Percentiles rank a stretch among this genome's conserved stretches.
Evolutionary conservation across 352 stramenopile species (phyloP).

Genomic region (Globisporangium takayamanum): DNA sequence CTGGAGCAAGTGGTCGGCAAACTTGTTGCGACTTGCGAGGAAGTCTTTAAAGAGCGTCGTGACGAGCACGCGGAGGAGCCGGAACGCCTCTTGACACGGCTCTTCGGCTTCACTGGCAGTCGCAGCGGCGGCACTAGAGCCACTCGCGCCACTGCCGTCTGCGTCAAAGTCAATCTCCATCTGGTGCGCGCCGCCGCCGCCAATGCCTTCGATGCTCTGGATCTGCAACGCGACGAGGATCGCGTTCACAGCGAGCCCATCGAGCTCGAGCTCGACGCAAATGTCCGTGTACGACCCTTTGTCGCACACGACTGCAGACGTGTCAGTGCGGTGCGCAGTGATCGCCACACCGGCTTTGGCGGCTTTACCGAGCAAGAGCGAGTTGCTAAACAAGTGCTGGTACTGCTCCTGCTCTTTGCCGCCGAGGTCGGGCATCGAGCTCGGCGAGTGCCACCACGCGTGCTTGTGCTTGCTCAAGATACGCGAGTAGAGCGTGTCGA

Average conservation of each 20-base stretch:
- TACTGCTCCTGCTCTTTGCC: conserved; percentile 84
- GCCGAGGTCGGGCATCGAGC: conserved; percentile 88
- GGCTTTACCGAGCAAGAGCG: conserved; percentile 19
- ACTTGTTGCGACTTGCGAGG: conserved; percentile 79
- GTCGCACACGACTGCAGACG: conserved; percentile 76
- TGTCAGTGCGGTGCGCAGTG: conserved; percentile 29
- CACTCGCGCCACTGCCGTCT: conserved; percentile 13
- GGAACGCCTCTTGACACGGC: conserved; percentile 89
- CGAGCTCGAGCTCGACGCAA: conserved; percentile 67
- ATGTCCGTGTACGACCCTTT: conserved; percentile 89
- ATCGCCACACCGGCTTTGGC: conserved; percentile 9
- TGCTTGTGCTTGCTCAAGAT: conserved; percentile 92
- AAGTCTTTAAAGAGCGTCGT: conserved; percentile 93
- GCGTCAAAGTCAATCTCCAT: conserved; percentile 65
- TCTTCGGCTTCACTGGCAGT: conserved; percentile 74
- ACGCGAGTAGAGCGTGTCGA: conserved; percentile 92
- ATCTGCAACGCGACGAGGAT: conserved; percentile 69
- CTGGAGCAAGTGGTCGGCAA: conserved; percentile 94
- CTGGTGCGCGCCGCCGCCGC: conserved; percentile 35
- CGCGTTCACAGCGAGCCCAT: conserved; percentile 71
- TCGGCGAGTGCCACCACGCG: conserved; percentile 93
- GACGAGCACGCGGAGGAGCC: conserved; percentile 89
- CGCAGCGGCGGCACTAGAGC: conserved; percentile 12
- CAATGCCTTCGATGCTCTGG: conserved; percentile 62
- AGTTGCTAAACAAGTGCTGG: conserved; percentile 50